Base-by-base conservation (phyloP, 768 basidiomycete genomes). In the Pleurotus sapidus region DNA sequence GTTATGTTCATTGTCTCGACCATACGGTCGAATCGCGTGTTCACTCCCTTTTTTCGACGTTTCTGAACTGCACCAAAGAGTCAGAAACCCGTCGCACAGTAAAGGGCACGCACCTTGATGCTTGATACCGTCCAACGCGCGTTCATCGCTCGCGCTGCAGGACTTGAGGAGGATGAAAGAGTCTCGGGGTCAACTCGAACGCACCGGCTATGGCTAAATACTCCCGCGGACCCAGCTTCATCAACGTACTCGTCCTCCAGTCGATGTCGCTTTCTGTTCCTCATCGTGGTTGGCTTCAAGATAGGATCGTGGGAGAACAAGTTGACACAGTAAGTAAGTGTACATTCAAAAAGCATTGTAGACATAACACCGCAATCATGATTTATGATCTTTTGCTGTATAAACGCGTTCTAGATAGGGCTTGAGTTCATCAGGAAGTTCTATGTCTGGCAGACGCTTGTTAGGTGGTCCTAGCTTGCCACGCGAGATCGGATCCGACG, bases 21-120 rank as follows among this genome's bases (percentile, higher is more conserved):
- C 88, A 91, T 90, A 45, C 75, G 75, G 66, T 90, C 88, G 61
- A 83, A 88, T 39, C 80, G 80, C 34, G 77, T 66, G 61, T 89
- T 90, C 49, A 85, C 69, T 6, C 78, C 78, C n/a, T 70, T 71
- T 62, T 73, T 81, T 23, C 75, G 76, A 17, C 83, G 79, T 61
- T 84, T 89, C 30, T 34, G 30, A 9, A 34, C 30, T 34, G 11
- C 9, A 34, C 8, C 1, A 8, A 9, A 34, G 30, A 11, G 30
- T 34, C 30, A 34, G 30, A 8, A 34, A 9, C 8, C 30, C 11
- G 30, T 34, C 30, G 8, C 30, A 34, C 8, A 9, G 30, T 34
- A 1, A 37, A 45, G 56, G 45, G n/a, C 14, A 51, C 51, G 27
- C 39, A 53, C 50, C 53, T 30, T 23, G 23, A 37, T 46, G 34